Evolutionary conservation across 768 basidiomycete genomes (phyloP).

Genomic region (Tulasnella sp.): DNA sequence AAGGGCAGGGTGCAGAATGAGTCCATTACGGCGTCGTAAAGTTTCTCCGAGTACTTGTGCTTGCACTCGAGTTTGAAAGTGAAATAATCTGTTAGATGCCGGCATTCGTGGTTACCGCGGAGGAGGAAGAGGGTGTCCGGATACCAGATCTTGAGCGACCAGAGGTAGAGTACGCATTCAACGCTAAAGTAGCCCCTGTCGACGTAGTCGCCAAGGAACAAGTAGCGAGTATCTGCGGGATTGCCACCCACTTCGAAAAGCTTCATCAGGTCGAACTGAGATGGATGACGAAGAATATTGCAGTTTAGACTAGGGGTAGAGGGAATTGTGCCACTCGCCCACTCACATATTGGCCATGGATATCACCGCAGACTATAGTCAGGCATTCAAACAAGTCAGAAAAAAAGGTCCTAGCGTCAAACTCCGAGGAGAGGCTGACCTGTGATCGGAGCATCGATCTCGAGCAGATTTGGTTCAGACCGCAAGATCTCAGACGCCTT

Average conservation of each 20-base stretch:
- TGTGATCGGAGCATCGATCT: constrained; percentile 96
- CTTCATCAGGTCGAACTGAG: constrained; percentile 88
- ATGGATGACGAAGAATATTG: constrained; percentile 12
- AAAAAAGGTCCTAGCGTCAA: neutral
- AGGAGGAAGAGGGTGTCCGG: constrained; percentile 93
- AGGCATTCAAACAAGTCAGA: neutral
- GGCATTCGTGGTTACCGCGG: constrained; percentile 97
- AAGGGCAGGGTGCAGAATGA: constrained; percentile 92
- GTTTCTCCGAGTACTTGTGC: constrained; percentile 94
- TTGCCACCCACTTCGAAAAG: constrained; percentile 89
- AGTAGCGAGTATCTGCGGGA: constrained; percentile 86
- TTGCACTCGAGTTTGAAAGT: constrained; percentile 73
- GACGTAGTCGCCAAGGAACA: constrained; percentile 89
- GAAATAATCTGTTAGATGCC: constrained; percentile 75
- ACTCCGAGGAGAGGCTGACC: constrained; percentile 40
- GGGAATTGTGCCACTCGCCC: constrained; percentile 10
- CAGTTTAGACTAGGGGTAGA: constrained; percentile 15
- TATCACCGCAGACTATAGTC: constrained; percentile 84
- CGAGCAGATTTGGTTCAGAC: constrained; percentile 79
- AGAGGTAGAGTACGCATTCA: constrained; percentile 96
- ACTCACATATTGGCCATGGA: constrained; percentile 97
- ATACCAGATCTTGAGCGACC: constrained; percentile 99
- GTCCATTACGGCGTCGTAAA: constrained; percentile 98
- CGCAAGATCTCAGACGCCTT: constrained; percentile 76
- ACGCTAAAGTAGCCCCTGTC: constrained; percentile 92